Evolutionary conservation across 306 rosid genomes (phyloP), one percentile per base, ranked within the genome.

Genomic region (Vigna radiata): DNA sequence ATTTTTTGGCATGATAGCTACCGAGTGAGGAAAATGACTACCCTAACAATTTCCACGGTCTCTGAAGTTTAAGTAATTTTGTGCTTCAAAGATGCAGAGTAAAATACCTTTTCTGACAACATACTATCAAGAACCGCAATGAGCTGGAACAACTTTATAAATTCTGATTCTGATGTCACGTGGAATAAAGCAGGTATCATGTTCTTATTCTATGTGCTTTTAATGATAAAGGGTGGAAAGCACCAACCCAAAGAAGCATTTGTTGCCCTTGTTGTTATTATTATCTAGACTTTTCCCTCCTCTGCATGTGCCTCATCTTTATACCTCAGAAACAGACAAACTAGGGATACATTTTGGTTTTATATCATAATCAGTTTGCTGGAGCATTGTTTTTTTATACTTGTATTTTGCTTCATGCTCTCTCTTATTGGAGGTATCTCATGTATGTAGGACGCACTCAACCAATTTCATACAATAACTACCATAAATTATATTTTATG

Each of bases 221-320:
- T 59, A 59, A 25, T 59, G 65, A 59, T 59, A 59, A 27, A 25
- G 65, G n/a, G 39, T 27, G 39, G 25, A 59, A 59, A 13, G 39
- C 65, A 59, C 18, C 65, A 25, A 27, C 65, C 65, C 7, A 25
- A 59, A 59, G 37, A 58, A 59, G 39, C 65, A 59, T 59, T 27
- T 27, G 65, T 59, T n/a, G 63, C n/a, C 63, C 9, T 58, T 7
- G 16, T 56, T 56, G 65, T 59, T 13, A 59, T 59, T 59, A 59
- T 59, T 59, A 14, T 59, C 18, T 27, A 27, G 39, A 13, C 39
- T 27, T 27, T 25, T 25, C 16, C 17, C 8, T 59, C 39, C 29
- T 27, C 10, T 59, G 39, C 65, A 59, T 59, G 39, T 59, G 65
- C 65, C 39, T 25, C 65, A 25, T 23, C 64, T 15, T 58, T 58